Evolutionary conservation across 139 green algal species (phyloP), one percentile per base, ranked within the genome.

Genomic region (Chlorella sp.): DNA sequence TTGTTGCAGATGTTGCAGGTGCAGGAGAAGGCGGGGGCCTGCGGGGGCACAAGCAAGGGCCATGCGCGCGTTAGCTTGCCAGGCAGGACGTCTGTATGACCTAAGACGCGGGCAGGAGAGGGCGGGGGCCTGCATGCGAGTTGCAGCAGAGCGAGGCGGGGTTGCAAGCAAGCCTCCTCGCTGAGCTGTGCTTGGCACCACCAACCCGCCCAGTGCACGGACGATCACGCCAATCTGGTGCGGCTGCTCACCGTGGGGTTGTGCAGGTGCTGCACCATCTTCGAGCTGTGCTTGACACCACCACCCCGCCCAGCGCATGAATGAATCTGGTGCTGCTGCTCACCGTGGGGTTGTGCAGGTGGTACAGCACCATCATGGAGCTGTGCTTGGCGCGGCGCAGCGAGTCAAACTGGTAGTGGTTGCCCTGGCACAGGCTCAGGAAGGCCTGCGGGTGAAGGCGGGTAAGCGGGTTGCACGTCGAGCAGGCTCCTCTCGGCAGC

Each of bases 391-490:
- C 97, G 65, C 97, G 94, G 38, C 97, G 96, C 85, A 98, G 85
- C 38, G 91, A 97, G 94, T 99, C 97, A 85, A 99, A 99, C 94
- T 99, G 97, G 90, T 98, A 99, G 94, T 99, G 97, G 91, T 99
- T 99, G 89, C 96, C 96, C 90, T 98, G 96, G 93, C 97, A 99
- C 48, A 99, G 94, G 19, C 89, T 95, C 81, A 99, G 88, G 91
- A 99, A 99, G n/a, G 89, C 89, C 89, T 94, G 92, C 82, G 44
- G 19, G 56, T 2, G 51, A 4, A 40, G 32, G 84, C 13, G 36
- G 7, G 68, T 32, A 7, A 38, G 40, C 24, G 22, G 70, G 22
- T 11, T 22, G 64, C 32, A n/a, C 7, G 60, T 20, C 26, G 1
- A 38, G 70, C 70, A 38, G 6, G 38, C 51, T 14, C 51, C 14